These are phyloP conservation scores for Colletotrichum cereale DNA, from an alignment of 2,329 filamentous ascomycete species.

Conservation along the genomic window DNA sequence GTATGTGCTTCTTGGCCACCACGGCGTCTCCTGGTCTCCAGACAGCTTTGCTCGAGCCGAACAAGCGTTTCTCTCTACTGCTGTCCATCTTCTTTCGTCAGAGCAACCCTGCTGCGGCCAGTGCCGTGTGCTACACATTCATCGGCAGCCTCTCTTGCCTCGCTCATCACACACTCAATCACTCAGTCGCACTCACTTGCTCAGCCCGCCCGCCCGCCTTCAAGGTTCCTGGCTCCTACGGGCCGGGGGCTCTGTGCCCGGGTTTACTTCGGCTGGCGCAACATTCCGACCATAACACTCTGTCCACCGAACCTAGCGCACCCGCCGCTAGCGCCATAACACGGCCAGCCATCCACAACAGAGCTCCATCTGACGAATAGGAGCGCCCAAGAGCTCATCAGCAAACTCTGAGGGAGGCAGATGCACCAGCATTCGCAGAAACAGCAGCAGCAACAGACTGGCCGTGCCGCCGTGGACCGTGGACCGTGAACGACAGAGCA, in stretches of 20 bases:
- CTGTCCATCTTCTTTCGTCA: not conserved
- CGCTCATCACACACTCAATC: constrained; percentile 12
- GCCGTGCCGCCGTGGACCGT: not conserved
- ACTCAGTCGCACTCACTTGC: constrained; percentile 19
- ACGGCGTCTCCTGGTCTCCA: not conserved
- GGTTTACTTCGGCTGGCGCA: constrained; percentile 34
- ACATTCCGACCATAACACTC: constrained; percentile 39
- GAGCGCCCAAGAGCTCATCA: constrained; percentile 14
- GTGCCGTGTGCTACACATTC: constrained; percentile 9
- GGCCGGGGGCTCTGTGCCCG: constrained; percentile 9
- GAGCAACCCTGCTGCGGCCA: not conserved
- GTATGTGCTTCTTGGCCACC: constrained; percentile 30
- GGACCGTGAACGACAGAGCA: constrained; percentile 28
- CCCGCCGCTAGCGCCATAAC: constrained; percentile 40
- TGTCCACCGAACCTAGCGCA: constrained; percentile 30
- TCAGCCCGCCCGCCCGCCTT: constrained; percentile 17
- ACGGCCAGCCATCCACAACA: constrained; percentile 34
- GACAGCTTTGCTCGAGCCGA: constrained; percentile 17
- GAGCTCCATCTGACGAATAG: constrained; percentile 31
- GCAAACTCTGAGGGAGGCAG: constrained; percentile 32
- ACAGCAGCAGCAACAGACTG: constrained; percentile 9
- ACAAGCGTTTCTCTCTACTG: not conserved
- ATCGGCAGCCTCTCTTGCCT: constrained; percentile 20
- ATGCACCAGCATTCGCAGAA: constrained; percentile 9
- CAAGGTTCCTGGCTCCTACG: not conserved